Evolutionary conservation across 495 filamentous ascomycete species (phyloP).

Genomic region (Penicillium dipodomyicola): DNA sequence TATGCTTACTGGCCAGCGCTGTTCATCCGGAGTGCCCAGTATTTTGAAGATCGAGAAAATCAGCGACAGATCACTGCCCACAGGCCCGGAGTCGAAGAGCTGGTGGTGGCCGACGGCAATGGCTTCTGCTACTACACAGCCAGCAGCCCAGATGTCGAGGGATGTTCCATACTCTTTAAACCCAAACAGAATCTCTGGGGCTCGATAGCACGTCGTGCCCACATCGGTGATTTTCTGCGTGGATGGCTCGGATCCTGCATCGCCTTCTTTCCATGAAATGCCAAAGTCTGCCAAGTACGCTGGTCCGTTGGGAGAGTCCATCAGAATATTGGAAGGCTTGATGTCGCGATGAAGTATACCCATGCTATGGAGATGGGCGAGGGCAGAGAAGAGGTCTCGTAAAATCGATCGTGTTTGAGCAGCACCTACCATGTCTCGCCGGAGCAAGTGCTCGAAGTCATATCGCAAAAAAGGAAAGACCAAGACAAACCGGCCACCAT

Average conservation of each 20-base stretch:
- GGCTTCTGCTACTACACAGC: conserved; percentile 73
- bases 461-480: conserved; percentile 81
- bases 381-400: conserved; percentile 66
- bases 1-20: conserved; percentile 69
- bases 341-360: conserved; percentile 90
- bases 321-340: conserved; percentile 86
- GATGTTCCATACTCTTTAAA: conserved; percentile 62
- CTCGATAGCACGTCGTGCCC: conserved; percentile 85
- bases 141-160: conserved; percentile 89
- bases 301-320: conserved; percentile 63
- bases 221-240: conserved; percentile 83
- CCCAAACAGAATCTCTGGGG: conserved; percentile 91
- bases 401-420: conserved; percentile 51
- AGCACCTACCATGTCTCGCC: conserved; percentile 42
- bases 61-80: conserved; percentile 88
- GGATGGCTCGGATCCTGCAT: conserved; percentile 58
- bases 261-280: conserved; percentile 73
- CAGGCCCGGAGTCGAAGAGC: conserved; percentile 80
- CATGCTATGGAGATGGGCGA: conserved; percentile 66
- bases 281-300: conserved; percentile 88
- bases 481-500: conserved; percentile 68
- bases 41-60: conserved; percentile 88
- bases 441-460: conserved; percentile 64
- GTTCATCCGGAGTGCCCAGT: conserved; percentile 75
- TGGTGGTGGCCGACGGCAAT: conserved; percentile 45